Conservation (phyloP, 352 stramenopile genomes). For the Aphanomyces invadans region DNA sequence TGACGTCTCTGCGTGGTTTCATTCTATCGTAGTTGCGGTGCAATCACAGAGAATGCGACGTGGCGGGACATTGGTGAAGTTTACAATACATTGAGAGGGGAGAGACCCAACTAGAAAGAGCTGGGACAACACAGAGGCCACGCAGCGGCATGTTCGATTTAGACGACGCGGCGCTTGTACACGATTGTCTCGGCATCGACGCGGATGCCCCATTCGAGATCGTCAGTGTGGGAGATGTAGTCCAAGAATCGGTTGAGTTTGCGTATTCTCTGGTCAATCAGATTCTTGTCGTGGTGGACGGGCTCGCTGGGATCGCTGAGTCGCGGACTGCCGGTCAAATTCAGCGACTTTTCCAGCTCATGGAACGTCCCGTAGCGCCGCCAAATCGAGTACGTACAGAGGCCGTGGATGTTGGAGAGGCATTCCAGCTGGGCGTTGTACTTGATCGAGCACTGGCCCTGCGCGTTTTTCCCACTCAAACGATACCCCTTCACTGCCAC, state of each 20-base stretch:
- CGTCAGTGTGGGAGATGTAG: constrained; percentile 54
- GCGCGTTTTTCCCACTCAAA: not conserved
- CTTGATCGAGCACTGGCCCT: constrained; percentile 7
- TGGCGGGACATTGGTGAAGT: no score
- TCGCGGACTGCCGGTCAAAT: not conserved
- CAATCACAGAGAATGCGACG: no score
- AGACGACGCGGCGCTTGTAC: constrained; percentile 43
- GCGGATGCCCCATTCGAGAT: constrained; percentile 64
- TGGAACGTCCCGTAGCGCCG: not conserved
- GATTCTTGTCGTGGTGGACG: not conserved
- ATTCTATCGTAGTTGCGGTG: no score
- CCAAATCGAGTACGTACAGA: constrained; percentile 9
- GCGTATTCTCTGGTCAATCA: constrained; percentile 11
- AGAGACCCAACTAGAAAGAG: no score
- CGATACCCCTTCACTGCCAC: constrained; percentile 5
- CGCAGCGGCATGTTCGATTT: no score
- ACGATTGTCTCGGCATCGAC: constrained; percentile 64
- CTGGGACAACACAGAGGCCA: no score
- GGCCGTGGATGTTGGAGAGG: constrained; percentile 9
- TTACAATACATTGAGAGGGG: no score
- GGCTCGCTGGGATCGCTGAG: not conserved
- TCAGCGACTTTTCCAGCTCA: constrained; percentile 9
- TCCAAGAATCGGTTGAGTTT: constrained; percentile 61
- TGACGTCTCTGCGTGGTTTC: no score
- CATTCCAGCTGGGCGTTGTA: constrained; percentile 10